Evolutionary conservation across 129 eudicot species (phyloP), one percentile per base, ranked within the genome.

Genomic region (Rutidosis leptorrhynchoides): DNA sequence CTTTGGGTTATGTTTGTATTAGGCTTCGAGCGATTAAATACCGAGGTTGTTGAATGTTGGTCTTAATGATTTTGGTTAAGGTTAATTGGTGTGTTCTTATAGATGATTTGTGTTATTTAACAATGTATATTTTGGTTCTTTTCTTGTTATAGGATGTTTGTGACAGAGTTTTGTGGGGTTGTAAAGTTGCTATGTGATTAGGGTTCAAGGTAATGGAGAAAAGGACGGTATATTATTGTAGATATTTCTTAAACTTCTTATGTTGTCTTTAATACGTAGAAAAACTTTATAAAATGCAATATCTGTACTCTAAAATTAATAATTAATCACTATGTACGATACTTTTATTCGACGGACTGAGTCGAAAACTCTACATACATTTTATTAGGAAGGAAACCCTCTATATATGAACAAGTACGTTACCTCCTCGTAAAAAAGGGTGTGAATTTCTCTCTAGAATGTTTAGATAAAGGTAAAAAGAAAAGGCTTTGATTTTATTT

Each of bases 151-250:
- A 59, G 56, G 79, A 29, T 59, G 79, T 45, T 56, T 71, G 62
- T 30, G 62, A 19, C 17, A 60, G 76, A 68, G 53, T 45, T 70
- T 71, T 65, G 58, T 58, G 29, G 70, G 72, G 78, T 74, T 74
- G 78, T 74, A 74, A 74, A 74, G 72, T 49, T 65, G 37, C 5
- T 22, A 66, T 52, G 57, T n/a, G 9, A 40, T 45, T 46, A 8
- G 16, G 61, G 65, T 55, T 63, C 14, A 66, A 73, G 56, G 78
- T 70, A 64, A 64, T 65, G 45, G 17, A 71, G 28, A 27, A 70
- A 63, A 53, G 24, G 17, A 64, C 27, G 78, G 78, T 74, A 65
- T 65, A 74, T 74, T 65, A 72, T 74, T n/a, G n/a, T n/a, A n/a
- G n/a, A n/a, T n/a, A n/a, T n/a, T n/a, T n/a, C n/a, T n/a, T n/a